Conservation (phyloP, 257 asterid species). For the Solanum virginianum region DNA sequence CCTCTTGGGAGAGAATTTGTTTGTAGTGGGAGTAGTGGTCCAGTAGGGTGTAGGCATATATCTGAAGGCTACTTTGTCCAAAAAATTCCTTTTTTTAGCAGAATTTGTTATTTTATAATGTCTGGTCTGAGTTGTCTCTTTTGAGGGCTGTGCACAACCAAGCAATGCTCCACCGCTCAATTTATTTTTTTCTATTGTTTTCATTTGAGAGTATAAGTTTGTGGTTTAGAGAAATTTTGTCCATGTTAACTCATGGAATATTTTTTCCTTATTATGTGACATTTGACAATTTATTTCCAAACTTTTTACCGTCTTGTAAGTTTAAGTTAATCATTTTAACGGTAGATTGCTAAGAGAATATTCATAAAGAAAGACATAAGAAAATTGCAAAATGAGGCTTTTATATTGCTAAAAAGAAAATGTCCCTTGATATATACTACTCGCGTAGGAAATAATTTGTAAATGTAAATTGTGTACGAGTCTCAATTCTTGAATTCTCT, state of each 20-base stretch:
- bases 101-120: not conserved
- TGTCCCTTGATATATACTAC: not conserved
- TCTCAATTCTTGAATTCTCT: not conserved
- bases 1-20: not conserved
- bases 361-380: not conserved
- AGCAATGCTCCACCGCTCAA: not conserved
- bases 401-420: no score
- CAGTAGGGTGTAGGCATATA: not conserved
- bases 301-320: no score
- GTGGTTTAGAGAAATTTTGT: not conserved
- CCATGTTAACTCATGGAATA: not conserved
- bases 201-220: not conserved
- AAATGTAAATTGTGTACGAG: not conserved
- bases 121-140: not conserved
- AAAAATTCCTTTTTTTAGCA: not conserved
- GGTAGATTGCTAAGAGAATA: not conserved
- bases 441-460: no score
- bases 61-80: not conserved
- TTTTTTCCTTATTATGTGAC: no score
- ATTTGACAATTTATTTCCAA: not conserved
- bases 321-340: no score
- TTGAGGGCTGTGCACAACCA: not conserved
- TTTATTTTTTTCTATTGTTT: not conserved
- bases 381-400: no score
- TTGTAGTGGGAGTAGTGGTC: not conserved